A percentile compares a stretch with the other conserved stretches of the same genome.
These are phyloP conservation scores for Populus hybrid DNA, from an alignment of 441 rosid species.

Conservation along the genomic window DNA sequence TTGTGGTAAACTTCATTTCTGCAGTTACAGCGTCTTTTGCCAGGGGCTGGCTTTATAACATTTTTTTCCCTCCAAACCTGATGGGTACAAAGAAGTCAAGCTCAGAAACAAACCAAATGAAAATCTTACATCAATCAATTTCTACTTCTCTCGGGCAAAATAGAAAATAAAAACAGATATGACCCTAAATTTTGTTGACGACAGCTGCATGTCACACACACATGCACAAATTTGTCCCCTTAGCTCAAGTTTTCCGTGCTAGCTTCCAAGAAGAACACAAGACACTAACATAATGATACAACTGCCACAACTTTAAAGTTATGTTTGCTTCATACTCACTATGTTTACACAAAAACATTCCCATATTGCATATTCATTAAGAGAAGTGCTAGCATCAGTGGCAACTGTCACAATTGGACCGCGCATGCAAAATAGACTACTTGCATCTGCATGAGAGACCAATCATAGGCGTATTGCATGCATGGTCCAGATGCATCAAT, in stretches of 20 bases:
- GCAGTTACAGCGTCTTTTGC: slow-evolving; percentile 92
- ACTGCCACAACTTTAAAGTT: not conserved
- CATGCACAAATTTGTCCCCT: not conserved
- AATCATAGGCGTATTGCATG: not conserved
- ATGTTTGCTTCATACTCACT: not conserved
- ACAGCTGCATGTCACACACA: not conserved
- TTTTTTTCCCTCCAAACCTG: slow-evolving; percentile 99
- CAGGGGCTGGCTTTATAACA: slow-evolving; percentile 86
- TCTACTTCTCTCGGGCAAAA: not conserved
- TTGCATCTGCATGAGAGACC: not conserved
- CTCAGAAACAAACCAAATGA: slow-evolving; percentile 12
- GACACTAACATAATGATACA: not conserved
- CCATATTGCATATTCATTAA: not conserved
- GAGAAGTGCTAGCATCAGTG: not conserved
- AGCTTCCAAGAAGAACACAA: not conserved
- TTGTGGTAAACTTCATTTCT: slow-evolving; percentile 95
- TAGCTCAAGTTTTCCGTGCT: not conserved
- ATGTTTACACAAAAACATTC: not conserved
- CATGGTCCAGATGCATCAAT: not conserved
- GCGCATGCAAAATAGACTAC: not conserved
- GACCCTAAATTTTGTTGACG: not conserved
- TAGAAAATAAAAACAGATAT: slow-evolving; percentile 2
- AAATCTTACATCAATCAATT: not conserved
- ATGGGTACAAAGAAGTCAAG: slow-evolving; percentile 14
- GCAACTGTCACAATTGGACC: not conserved